Evolutionary conservation across 768 basidiomycete genomes (phyloP), one percentile per base, ranked within the genome.

Genomic region (Xanthoconium stramineum): DNA sequence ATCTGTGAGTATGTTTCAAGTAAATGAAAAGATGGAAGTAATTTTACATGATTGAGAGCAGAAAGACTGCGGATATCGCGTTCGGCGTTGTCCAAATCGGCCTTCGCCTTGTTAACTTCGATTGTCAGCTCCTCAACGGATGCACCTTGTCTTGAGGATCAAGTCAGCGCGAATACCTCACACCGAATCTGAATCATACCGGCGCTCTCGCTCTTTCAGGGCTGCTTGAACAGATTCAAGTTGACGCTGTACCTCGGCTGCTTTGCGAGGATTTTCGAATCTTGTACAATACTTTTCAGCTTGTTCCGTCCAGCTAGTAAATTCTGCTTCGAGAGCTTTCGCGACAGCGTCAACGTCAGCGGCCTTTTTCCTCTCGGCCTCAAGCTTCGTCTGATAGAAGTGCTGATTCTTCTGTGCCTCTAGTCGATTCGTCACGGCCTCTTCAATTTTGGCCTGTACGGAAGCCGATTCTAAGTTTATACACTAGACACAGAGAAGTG

Each of bases 91-190:
- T 88, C 80, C 13, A 87, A 73, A 28, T 77, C 80, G 6, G 75
- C 77, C 61, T 80, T 80, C 12, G 86, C 83, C 55, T 79, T 83
- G 66, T 85, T 85, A 20, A 94, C 76, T 63, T 90, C 83, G 13
- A 78, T 74, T 0, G 85, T 81, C 78, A 96, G 83, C 48, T 92
- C 84, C 50, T 91, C 91, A 6, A 92, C 81, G 2, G 84, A 80
- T 1, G 85, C 84, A 9, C 92, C 91, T 50, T 91, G 84, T 39
- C 88, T 91, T 53, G 10, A 38, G 17, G 32, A 57, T 42, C 38
- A 20, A 46, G 24, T 59, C 14, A 63, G 60, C 14, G 35, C 28
- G 48, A 8, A 2, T 12, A 17, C 35, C 30, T 43, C 58, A 33
- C n/a, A 37, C 20, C 0, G 33, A 19, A 35, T 20, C 40, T 30